These are phyloP conservation scores for Yamadazyma membranifaciens DNA, from an alignment of 1,139 yeast genomes.

Conservation along the genomic window DNA sequence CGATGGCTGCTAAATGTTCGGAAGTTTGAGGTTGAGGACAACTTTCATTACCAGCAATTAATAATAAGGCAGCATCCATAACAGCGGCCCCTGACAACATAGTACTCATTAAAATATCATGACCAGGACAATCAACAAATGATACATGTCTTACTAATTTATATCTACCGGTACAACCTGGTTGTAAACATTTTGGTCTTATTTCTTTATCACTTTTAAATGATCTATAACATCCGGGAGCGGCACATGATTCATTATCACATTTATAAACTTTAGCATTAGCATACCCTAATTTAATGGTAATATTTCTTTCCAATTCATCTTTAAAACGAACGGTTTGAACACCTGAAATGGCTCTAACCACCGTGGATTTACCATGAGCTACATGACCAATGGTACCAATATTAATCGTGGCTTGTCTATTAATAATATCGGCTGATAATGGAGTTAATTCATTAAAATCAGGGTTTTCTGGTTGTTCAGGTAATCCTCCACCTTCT, in stretches of 20 bases:
- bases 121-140: conserved; percentile 99
- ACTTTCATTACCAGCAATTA: conserved; percentile 97
- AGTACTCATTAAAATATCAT: conserved; percentile 99
- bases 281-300: conserved; percentile 97
- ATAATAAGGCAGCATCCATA: conserved; percentile 97
- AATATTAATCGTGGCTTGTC: conserved; percentile 98
- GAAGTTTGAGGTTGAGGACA: conserved; percentile 99
- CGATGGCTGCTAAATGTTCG: conserved; percentile 99
- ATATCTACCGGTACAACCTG: conserved; percentile 84
- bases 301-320: conserved; percentile 97
- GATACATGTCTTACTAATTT: conserved; percentile 93
- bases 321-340: conserved; percentile 99
- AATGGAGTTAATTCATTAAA: conserved; percentile 76
- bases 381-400: conserved; percentile 99
- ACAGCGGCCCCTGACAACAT: conserved; percentile 99
- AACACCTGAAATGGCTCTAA: conserved; percentile 97
- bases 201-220: conserved; percentile 94
- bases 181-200: conserved; percentile 84
- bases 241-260: conserved; percentile 82
- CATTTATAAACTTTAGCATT: conserved; percentile 97
- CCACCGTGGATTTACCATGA: conserved; percentile 98
- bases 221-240: conserved; percentile 93
- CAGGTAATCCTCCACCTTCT: conserved; percentile 98
- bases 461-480: conserved; percentile 89
- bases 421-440: conserved; percentile 91